Conservation (phyloP, 2,329 filamentous ascomycete genomes). For the Orbilia javanica region DNA sequence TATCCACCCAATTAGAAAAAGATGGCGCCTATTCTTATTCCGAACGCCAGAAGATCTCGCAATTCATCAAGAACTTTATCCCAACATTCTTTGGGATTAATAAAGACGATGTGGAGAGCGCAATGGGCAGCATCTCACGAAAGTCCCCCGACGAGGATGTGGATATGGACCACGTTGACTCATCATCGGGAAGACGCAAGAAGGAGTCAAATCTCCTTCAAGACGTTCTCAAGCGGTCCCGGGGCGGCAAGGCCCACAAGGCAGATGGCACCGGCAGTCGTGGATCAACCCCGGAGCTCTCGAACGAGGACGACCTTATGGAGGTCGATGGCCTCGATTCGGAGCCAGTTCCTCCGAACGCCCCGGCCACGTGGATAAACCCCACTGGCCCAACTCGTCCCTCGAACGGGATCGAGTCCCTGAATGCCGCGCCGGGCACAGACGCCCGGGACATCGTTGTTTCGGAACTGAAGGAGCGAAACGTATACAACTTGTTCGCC, state of each 20-base stretch:
- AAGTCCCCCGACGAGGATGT: constrained; percentile 80
- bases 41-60: constrained; percentile 79
- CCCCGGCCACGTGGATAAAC: constrained; percentile 75
- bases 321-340: constrained; percentile 71
- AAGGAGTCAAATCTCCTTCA: constrained; percentile 83
- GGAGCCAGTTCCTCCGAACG: constrained; percentile 64
- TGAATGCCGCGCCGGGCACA: constrained; percentile 73
- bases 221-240: constrained; percentile 85
- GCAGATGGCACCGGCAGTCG: constrained; percentile 86
- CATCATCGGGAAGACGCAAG: constrained; percentile 75
- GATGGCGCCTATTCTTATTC: constrained; percentile 69
- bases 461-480: constrained; percentile 71
- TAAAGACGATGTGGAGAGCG: constrained; percentile 76
- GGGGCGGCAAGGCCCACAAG: constrained; percentile 72
- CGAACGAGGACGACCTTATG: constrained; percentile 76
- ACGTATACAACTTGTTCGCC: constrained; percentile 84
- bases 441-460: constrained; percentile 84
- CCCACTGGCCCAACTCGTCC: constrained; percentile 71
- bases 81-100: constrained; percentile 81
- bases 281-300: constrained; percentile 86
- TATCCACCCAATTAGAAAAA: constrained; percentile 69
- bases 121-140: constrained; percentile 76
- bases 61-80: constrained; percentile 82
- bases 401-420: constrained; percentile 71
- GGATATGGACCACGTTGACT: constrained; percentile 72